Base-by-base conservation (phyloP, 202 grass and related monocot genomes). In the Dendrocalamus latiflorus region DNA sequence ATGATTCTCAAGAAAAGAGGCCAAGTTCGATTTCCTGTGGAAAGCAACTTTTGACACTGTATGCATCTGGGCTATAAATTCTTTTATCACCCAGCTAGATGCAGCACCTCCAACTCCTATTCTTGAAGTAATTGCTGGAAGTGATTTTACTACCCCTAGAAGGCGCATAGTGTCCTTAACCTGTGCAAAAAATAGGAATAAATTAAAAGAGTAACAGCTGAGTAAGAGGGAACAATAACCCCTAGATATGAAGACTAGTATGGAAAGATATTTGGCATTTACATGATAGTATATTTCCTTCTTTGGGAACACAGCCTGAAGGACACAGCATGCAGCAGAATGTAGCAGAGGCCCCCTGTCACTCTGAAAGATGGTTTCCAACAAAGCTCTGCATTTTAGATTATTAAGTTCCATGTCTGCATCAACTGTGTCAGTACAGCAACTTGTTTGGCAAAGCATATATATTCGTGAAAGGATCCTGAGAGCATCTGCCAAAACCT, bases 301-400 rank as follows among this genome's bases (percentile, higher is more conserved):
- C 88, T 98, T 98, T 48, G 92, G 85, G 81, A 95, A 98, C 75
- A 98, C 65, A 63, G 95, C 86, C 87, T 93, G 92, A 88, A 98
- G 95, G 83, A 95, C 89, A 58, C 70, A 70, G 49, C 91, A 98
- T 47, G 89, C 95, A 57, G 89, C 85, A 86, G 88, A 88, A 81
- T 95, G 95, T 39, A 98, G 85, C 68, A 98, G 69, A 74, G 87
- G 87, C 74, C 91, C 95, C 70, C 87, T 89, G 80, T 98, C 95
- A 90, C 92, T 95, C 87, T 95, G 95, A 90, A 98, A 95, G 75
- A 98, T 82, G 56, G 87, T 85, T 90, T 98, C 95, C 76, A 98
- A 68, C 71, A 95, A 88, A 77, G 58, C 39, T 82, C 87, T 85
- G 87, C 92, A 98, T 43, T 86, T 93, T 50, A 95, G 74, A 59